Percentiles rank a stretch among this genome's conserved stretches.
phyloP scores from a whole-genome alignment of 2,329 filamentous ascomycete species.

The Akanthomyces dipterigenus region DNA sequence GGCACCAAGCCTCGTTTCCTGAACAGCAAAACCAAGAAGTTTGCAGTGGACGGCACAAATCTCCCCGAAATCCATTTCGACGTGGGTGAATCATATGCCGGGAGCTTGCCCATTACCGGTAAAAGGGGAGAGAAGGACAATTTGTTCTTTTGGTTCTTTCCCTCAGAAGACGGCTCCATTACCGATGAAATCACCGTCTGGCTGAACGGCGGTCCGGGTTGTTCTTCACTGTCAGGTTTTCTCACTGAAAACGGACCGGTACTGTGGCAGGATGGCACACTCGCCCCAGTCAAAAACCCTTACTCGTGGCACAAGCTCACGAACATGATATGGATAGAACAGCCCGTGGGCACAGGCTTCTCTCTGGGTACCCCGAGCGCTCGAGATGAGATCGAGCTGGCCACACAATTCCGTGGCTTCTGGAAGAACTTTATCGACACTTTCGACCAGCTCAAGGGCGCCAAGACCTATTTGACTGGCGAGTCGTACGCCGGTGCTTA shows the following conservation, averaged over 20 bases:
- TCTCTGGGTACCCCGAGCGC: conserved; percentile 58
- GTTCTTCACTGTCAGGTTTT: conserved; percentile 58
- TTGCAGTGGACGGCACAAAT: conserved; percentile 54
- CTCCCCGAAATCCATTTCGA: conserved; percentile 67
- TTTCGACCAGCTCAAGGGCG: conserved; percentile 50
- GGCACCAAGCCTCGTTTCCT: neutral
- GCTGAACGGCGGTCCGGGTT: conserved; percentile 52
- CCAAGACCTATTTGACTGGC: conserved; percentile 63
- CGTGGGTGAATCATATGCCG: conserved; percentile 59
- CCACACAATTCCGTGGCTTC: conserved; percentile 62
- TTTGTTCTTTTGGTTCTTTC: conserved; percentile 64
- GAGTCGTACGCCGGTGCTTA: conserved; percentile 63
- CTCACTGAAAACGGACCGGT: conserved; percentile 74
- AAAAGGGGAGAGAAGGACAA: conserved; percentile 41
- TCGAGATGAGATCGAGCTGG: conserved; percentile 56
- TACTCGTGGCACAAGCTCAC: conserved; percentile 70
- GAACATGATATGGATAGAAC: conserved; percentile 71
- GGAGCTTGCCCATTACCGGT: conserved; percentile 50
- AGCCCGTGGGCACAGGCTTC: conserved; percentile 63
- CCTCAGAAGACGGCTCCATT: conserved; percentile 42
- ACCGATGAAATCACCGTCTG: conserved; percentile 57
- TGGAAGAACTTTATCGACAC: conserved; percentile 66
- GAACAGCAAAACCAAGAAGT: conserved; percentile 27
- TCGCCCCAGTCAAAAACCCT: conserved; percentile 55
- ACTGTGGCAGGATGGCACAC: conserved; percentile 63